Base-by-base conservation (phyloP, 495 filamentous ascomycete species). In the Aspergillus nidulans region DNA sequence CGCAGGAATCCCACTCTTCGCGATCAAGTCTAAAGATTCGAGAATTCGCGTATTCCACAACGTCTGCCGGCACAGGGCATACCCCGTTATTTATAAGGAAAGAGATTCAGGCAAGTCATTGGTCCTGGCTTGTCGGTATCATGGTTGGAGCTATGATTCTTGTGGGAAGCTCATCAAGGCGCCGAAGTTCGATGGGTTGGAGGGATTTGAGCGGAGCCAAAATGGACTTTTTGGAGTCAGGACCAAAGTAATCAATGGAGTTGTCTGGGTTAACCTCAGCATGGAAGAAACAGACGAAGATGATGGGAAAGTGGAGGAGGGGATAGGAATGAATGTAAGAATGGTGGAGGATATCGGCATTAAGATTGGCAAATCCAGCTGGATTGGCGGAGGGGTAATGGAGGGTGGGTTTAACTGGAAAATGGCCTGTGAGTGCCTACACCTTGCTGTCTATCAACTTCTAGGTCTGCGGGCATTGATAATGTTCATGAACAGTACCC, bases 81-180 rank as follows among this genome's bases (percentile, higher is more conserved):
- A 79, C 62, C 77, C 79, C 1, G 71, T 85, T 25, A 75, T 79
- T 15, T 69, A 67, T n/a, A 77, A 75, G 30, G 71, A 79, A 30
- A 61, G 63, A 3, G 71, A 79, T 30, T 62, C 62, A 4, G 82
- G 82, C 2, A 71, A 66, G 25, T 73, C 78, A 16, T 72, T 69
- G 8, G 74, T 84, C 7, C 70, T 85, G 12, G 66, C 73, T 1
- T 86, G 82, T 63, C 71, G 77, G 40, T 86, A 85, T 57, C 83
- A 86, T 63, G 82, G 83, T 21, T 86, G 83, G 82, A 79, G 76
- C 34, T 85, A 85, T 55, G 76, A 80, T 50, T 72, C 75, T 5
- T 72, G 63, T 39, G 82, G 83, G 16, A 72, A 77, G 30, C 64
- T 85, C 36, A 74, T 81, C 42, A 83, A 84, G 63, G 82, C 83